Evolutionary conservation across 768 basidiomycete genomes (phyloP).

Genomic region (Tulasnella sp.): DNA sequence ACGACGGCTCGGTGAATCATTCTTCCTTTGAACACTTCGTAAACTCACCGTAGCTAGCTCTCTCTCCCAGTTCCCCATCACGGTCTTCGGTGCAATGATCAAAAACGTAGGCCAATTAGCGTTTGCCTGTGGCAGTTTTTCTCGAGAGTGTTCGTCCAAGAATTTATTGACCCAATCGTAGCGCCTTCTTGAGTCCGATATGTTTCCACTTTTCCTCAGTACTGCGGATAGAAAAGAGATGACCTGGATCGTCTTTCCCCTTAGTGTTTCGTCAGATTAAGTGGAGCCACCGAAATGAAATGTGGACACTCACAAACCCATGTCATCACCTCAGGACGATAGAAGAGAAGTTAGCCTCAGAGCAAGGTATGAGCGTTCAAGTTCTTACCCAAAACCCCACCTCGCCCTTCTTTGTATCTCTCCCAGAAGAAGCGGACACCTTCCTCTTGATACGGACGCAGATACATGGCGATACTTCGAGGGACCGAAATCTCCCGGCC

Average conservation of each 20-base stretch:
- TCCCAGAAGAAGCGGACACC: slow-evolving; percentile 75
- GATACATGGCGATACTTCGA: slow-evolving; percentile 57
- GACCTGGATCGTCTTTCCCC: slow-evolving; percentile 92
- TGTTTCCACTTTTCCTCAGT: slow-evolving; percentile 68
- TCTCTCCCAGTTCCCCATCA: slow-evolving; percentile 80
- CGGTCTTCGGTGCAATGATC: slow-evolving; percentile 75
- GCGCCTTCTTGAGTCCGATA: slow-evolving; percentile 54
- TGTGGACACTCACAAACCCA: slow-evolving; percentile 58
- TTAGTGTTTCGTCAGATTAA: background rate
- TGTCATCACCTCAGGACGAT: slow-evolving; percentile 49
- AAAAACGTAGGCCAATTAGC: slow-evolving; percentile 76
- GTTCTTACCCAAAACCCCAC: slow-evolving; percentile 59
- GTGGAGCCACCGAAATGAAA: slow-evolving; percentile 10
- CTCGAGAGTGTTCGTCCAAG: slow-evolving; percentile 23
- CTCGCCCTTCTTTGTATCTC: slow-evolving; percentile 52
- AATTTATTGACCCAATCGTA: slow-evolving; percentile 49
- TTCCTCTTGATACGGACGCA: slow-evolving; percentile 86
- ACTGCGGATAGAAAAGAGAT: slow-evolving; percentile 83
- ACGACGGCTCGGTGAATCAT: background rate
- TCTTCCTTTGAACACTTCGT: background rate
- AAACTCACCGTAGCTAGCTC: slow-evolving; percentile 66
- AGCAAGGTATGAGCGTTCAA: background rate
- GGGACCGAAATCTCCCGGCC: slow-evolving; percentile 19
- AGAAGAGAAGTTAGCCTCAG: background rate
- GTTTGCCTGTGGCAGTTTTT: slow-evolving; percentile 52